Evolutionary conservation across 2,329 filamentous ascomycete species (phyloP), one percentile per base, ranked within the genome.

Genomic region (Neopestalotiopsis clavispora): DNA sequence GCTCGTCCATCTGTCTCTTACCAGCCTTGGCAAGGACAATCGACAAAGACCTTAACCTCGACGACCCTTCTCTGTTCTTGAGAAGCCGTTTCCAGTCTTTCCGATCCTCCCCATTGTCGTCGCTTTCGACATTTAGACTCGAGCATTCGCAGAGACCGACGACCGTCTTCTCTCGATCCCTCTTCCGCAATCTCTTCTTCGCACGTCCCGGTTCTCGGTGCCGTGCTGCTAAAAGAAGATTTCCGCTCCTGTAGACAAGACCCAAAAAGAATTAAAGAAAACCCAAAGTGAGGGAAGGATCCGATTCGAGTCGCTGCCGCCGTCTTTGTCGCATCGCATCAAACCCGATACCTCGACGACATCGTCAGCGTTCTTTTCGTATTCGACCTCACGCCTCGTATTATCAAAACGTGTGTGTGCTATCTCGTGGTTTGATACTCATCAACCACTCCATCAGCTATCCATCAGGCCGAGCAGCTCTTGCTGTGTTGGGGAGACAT

Each of bases 401-500:
- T 72, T 59, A 56, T 65, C 45, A 67, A 63, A 69, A 72, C 57
- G 71, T 70, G 73, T 76, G 75, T 76, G 73, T 74, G 71, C 74
- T 69, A 66, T 66, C 10, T 38, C 52, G 70, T 71, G 70, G 72
- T 72, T 66, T 70, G 73, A 72, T 79, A 72, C 74, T 77, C 73
- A 68, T 73, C 74, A 74, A 76, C 74, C 71, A 70, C 66, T 67
- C 68, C 74, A 72, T 42, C 30, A 52, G 66, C 63, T 63, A 62
- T 68, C 68, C 68, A 69, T 64, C 65, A 61, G 61, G 68, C 45
- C 66, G 40, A 76, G 70, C 72, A 69, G 66, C 68, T 68, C 68
- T 61, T 69, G 60, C 72, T 74, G 79, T 83, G 82, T 84, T 85
- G 94, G 94, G 93, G 94, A 97, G 92, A 94, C 94, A 97, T 97